Evolutionary conservation across 2,329 filamentous ascomycete genomes (phyloP).

Genomic region (Pseudopyrenochaeta lycopersici): DNA sequence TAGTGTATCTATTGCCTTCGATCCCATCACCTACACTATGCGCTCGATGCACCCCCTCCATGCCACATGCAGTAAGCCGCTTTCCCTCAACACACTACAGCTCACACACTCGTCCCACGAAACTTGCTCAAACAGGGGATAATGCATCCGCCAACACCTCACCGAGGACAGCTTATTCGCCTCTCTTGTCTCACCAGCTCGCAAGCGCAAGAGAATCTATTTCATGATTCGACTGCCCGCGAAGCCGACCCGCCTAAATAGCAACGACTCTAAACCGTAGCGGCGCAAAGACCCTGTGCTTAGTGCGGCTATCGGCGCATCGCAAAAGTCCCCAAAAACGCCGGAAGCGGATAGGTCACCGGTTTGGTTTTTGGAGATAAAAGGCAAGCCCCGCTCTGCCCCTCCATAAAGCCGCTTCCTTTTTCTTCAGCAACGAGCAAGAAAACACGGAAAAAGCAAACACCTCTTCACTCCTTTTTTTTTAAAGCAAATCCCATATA

Average conservation of each 20-base stretch:
- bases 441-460: slow-evolving; percentile 7
- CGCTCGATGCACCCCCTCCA: not conserved
- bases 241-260: slow-evolving; percentile 13
- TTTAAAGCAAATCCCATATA: slow-evolving; percentile 13
- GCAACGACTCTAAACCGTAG: slow-evolving; percentile 1
- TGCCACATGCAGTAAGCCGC: slow-evolving; percentile 8
- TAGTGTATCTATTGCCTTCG: not conserved
- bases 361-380: slow-evolving; percentile 14
- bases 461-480: too few species aligned
- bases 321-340: slow-evolving; percentile 3
- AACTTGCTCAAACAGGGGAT: slow-evolving; percentile 35
- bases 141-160: slow-evolving; percentile 16
- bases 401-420: slow-evolving; percentile 11
- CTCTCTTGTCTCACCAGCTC: slow-evolving; percentile 11
- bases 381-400: slow-evolving; percentile 24
- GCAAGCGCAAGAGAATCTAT: not conserved
- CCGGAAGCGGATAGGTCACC: slow-evolving; percentile 21
- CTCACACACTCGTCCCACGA: slow-evolving; percentile 24
- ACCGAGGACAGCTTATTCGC: slow-evolving; percentile 14
- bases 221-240: slow-evolving; percentile 11
- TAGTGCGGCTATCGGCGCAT: slow-evolving; percentile 29
- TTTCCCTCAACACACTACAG: not conserved
- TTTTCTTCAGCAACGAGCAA: slow-evolving; percentile 15
- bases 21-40: not conserved
- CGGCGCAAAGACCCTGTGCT: slow-evolving; percentile 6